These are phyloP conservation scores for Paramecium bursaria DNA, from an alignment of 73 alveolate species.

Conservation along the genomic window DNA sequence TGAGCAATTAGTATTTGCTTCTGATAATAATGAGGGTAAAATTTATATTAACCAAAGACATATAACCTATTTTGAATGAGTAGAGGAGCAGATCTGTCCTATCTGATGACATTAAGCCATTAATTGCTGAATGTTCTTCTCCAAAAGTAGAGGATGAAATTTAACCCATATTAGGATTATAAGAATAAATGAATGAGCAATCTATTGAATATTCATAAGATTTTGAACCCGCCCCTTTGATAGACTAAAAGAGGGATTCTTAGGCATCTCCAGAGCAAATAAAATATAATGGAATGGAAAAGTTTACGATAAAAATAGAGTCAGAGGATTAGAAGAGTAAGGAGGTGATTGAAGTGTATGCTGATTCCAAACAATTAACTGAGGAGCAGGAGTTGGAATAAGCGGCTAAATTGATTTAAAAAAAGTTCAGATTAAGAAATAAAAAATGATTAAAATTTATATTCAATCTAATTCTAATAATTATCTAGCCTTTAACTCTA, in stretches of 20 bases:
- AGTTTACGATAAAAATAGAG: constrained; percentile 43
- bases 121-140: constrained; percentile 21
- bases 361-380: background rate
- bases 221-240: constrained; percentile 43
- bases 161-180: constrained; percentile 41
- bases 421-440: constrained; percentile 32
- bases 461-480: too few relatives aligned
- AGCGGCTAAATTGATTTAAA: constrained; percentile 51
- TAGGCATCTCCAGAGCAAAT: background rate
- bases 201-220: constrained; percentile 24
- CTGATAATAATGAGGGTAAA: background rate
- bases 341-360: constrained; percentile 48
- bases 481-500: too few relatives aligned
- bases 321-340: constrained; percentile 54
- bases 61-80: constrained; percentile 36
- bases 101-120: constrained; percentile 48
- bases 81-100: constrained; percentile 1
- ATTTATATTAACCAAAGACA: constrained; percentile 1
- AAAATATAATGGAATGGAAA: constrained; percentile 49
- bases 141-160: constrained; percentile 33
- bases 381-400: background rate
- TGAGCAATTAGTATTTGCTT: constrained; percentile 17
- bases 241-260: constrained; percentile 17
- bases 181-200: constrained; percentile 18
- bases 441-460: too few relatives aligned